Evolutionary conservation across 169 alveolate species (phyloP), one percentile per base, ranked within the genome.

Genomic region (Theileria orientalis): DNA sequence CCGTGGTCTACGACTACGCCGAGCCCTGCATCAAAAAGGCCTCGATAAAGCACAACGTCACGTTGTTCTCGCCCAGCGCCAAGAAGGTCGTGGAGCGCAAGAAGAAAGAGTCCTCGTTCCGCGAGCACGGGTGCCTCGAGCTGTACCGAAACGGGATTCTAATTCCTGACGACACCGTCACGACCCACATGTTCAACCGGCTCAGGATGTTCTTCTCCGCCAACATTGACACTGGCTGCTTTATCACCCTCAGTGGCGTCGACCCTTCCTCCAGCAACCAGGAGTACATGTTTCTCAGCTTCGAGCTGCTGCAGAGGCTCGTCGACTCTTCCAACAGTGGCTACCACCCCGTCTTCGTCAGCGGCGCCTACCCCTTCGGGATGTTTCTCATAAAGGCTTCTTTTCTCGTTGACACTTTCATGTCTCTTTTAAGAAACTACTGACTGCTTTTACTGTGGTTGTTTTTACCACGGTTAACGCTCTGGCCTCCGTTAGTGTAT

Each of bases 11-110:
- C 41, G 60, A 64, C n/a, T 71, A 51, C 27, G 72, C 83, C 49
- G 93, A 88, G 40, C 86, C 85, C 52, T 71, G 86, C n/a, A 88
- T 88, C 27, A 70, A 60, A 14, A 23, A 76, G 14, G 86, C 86
- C 51, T 73, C 88, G 0, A 14, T 69, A n/a, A 60, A 41, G 32
- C 37, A 78, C 74, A 49, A 67, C 37, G 85, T 83, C 25, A 67
- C 76, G 29, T 23, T 83, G 19, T 61, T 61, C 8, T 25, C 56
- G 2, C 25, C 33, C 25, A 19, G 59, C 66, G 54, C 62, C 73
- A 66, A 32, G 29, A 0, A 19, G 41, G 30, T 51, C 60, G 77
- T 69, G 29, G 94, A 61, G n/a, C 35, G 56, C 27, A 61, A 54
- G 37, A 19, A 27, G 5, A 23, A 23, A 3, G 29, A 5, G 29